A percentile compares a stretch with the other conserved stretches of the same genome.
Conservation (phyloP, 2,329 filamentous ascomycete genomes). For the Escovopsis sp. region DNA sequence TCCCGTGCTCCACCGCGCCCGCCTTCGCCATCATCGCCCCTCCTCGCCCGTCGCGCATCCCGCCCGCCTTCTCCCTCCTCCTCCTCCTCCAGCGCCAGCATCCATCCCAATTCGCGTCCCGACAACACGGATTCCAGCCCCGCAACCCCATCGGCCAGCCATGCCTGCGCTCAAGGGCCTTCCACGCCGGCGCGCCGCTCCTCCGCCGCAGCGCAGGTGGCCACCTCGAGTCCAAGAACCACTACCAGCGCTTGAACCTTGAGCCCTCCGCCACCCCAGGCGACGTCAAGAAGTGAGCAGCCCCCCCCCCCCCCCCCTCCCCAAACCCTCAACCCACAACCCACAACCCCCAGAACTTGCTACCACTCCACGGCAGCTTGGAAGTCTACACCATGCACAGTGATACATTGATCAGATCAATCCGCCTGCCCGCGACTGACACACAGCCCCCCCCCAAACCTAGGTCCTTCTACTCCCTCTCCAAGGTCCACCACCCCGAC, state of each 20-base stretch:
- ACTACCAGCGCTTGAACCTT: slow-evolving; percentile 76
- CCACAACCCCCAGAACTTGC: no score
- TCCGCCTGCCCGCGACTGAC: no score
- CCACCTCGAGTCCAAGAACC: slow-evolving; percentile 30
- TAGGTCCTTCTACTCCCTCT: slow-evolving; percentile 85
- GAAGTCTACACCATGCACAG: no score
- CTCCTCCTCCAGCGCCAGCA: not conserved
- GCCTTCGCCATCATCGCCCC: slow-evolving; percentile 9
- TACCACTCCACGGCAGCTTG: no score
- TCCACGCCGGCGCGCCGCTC: slow-evolving; percentile 1
- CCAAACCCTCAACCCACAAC: slow-evolving; percentile 57
- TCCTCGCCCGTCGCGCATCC: not conserved
- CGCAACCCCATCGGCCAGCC: no score
- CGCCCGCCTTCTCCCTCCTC: slow-evolving; percentile 1
- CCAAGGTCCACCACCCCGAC: slow-evolving; percentile 86
- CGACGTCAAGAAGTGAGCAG: slow-evolving; percentile 68
- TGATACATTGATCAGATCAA: no score
- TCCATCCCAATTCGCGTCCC: not conserved
- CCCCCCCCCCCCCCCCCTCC: slow-evolving; percentile 26
- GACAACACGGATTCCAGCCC: no score
- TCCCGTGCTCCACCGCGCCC: slow-evolving; percentile 13
- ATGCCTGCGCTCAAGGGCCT: no score
- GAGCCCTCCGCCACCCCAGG: slow-evolving; percentile 49
- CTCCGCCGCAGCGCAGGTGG: slow-evolving; percentile 9
- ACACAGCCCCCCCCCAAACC: slow-evolving; percentile 19